Evolutionary conservation across 1,284 basidiomycete genomes (phyloP).

Genomic region (Pseudozyma hubeiensis): DNA sequence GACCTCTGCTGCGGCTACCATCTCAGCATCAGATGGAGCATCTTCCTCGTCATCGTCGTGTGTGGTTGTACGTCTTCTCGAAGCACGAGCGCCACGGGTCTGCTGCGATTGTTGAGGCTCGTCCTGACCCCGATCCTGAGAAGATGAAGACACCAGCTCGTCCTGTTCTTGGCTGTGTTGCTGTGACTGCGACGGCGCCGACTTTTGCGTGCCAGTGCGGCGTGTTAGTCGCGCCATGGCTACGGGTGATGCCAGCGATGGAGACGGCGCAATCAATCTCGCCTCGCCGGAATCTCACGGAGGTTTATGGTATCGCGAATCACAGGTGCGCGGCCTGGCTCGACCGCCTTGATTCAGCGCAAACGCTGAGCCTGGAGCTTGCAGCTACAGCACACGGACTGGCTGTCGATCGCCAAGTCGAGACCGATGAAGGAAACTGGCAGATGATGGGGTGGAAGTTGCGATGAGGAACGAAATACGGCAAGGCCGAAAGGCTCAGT

Average conservation of each 20-base stretch:
- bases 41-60: not conserved
- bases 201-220: conserved; percentile 26
- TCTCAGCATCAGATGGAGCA: conserved; percentile 2
- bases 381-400: no score
- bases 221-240: conserved; percentile 36
- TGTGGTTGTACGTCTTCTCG: not conserved
- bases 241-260: not conserved
- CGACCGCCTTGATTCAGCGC: not conserved
- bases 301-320: no score
- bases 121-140: not conserved
- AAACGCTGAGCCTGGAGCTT: no score
- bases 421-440: not conserved
- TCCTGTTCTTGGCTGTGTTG: conserved; percentile 14
- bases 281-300: not conserved
- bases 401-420: no score
- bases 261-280: not conserved
- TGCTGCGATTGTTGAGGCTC: not conserved
- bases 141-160: conserved; percentile 16
- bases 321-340: not conserved
- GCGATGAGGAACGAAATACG: not conserved
- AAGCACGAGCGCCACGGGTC: not conserved
- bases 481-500: conserved; percentile 15
- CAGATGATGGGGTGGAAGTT: not conserved
- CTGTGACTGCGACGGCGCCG: conserved; percentile 17
- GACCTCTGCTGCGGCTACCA: conserved; percentile 5